These are phyloP conservation scores for Fusarium sp. DNA, from an alignment of 2,329 filamentous ascomycete species.

Conservation along the genomic window DNA sequence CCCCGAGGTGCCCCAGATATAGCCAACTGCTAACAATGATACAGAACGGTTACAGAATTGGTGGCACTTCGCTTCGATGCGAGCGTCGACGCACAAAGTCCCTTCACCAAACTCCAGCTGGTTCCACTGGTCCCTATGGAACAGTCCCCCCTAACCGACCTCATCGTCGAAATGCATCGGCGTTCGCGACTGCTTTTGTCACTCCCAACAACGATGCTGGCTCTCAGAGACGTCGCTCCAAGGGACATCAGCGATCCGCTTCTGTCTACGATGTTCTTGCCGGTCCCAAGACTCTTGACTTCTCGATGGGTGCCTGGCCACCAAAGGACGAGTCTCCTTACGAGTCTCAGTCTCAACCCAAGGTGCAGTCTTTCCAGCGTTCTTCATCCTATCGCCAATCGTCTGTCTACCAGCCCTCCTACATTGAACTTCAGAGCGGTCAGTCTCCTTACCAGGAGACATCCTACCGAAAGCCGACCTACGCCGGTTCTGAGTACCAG, in stretches of 20 bases:
- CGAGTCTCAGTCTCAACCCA: neutral
- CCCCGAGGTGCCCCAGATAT: neutral
- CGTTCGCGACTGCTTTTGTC: neutral
- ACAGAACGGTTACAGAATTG: constrained; percentile 50
- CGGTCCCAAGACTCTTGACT: neutral
- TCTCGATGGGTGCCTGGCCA: neutral
- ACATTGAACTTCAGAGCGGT: neutral
- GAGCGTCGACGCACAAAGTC: constrained; percentile 51
- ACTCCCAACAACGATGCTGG: neutral
- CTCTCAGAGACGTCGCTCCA: neutral
- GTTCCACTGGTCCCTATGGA: neutral
- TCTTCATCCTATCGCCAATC: neutral
- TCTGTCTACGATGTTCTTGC: neutral
- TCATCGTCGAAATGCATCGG: constrained; percentile 7
- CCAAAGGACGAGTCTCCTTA: neutral
- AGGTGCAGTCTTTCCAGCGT: neutral
- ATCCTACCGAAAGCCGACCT: neutral
- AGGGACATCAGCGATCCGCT: neutral
- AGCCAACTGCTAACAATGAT: neutral
- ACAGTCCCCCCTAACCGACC: constrained; percentile 9
- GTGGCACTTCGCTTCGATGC: constrained; percentile 51
- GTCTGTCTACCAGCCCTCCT: neutral
- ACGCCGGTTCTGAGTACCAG: neutral
- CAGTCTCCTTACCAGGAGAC: neutral
- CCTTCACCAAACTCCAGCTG: neutral